A percentile compares a stretch with the other conserved stretches of the same genome.
phyloP scores from a whole-genome alignment of 768 basidiomycete species.

The Vararia minispora region DNA sequence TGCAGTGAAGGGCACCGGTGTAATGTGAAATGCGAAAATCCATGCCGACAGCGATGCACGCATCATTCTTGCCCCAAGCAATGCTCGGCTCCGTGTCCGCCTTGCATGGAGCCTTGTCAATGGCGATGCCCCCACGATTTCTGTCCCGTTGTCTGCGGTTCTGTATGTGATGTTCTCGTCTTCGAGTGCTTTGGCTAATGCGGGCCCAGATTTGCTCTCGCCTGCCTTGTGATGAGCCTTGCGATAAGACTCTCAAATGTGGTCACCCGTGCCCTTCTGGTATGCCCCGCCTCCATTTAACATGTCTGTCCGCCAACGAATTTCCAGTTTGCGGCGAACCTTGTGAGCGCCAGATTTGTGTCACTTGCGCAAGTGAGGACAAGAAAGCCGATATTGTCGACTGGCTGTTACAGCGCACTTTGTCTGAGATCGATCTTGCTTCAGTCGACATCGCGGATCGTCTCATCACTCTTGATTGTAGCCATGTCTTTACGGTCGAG shows the following conservation, averaged over 20 bases:
- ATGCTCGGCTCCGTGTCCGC: slow-evolving; percentile 22
- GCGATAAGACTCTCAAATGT: slow-evolving; percentile 20
- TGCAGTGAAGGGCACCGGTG: slow-evolving; percentile 22
- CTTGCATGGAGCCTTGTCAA: slow-evolving; percentile 25
- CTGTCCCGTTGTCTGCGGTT: slow-evolving; percentile 26
- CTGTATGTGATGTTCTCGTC: slow-evolving; percentile 17
- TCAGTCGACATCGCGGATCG: slow-evolving; percentile 21
- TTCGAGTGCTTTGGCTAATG: background rate
- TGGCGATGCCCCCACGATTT: slow-evolving; percentile 24
- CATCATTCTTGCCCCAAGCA: slow-evolving; percentile 20
- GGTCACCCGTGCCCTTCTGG: slow-evolving; percentile 29
- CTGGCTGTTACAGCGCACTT: slow-evolving; percentile 22
- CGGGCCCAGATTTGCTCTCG: slow-evolving; percentile 23
- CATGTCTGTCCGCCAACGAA: slow-evolving; percentile 1
- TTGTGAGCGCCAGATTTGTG: slow-evolving; percentile 23
- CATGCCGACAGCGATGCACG: slow-evolving; percentile 19
- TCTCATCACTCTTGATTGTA: slow-evolving; percentile 21
- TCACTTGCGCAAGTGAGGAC: slow-evolving; percentile 18
- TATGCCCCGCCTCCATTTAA: slow-evolving; percentile 9
- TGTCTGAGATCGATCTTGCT: slow-evolving; percentile 17
- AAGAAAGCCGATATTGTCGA: slow-evolving; percentile 23
- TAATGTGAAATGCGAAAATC: slow-evolving; percentile 17
- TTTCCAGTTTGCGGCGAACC: slow-evolving; percentile 27
- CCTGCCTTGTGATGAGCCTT: slow-evolving; percentile 26
- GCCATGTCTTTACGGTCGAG: slow-evolving; percentile 29